phyloP scores from a whole-genome alignment of 2,329 filamentous ascomycete genomes.

The Fusarium drepaniforme region DNA sequence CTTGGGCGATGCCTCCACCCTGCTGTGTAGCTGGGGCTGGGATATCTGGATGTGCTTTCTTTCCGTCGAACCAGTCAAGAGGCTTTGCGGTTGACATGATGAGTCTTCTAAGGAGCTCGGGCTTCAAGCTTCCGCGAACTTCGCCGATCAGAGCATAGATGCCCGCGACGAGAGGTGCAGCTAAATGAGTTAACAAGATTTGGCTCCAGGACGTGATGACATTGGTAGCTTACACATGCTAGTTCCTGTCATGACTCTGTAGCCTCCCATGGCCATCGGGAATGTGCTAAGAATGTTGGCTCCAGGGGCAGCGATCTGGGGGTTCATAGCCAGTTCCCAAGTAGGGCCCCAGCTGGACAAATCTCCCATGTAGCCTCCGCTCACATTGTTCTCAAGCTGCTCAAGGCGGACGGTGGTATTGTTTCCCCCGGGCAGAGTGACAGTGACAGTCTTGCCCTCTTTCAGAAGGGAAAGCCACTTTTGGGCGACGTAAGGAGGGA shows the following conservation, averaged over 20 bases:
- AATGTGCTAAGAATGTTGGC: slow-evolving; percentile 1
- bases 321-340: background rate
- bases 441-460: background rate
- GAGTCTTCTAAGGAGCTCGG: background rate
- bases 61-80: background rate
- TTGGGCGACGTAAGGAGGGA: background rate
- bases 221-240: background rate
- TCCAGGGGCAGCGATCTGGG: slow-evolving; percentile 1
- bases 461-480: background rate
- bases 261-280: background rate
- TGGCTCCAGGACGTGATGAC: no score
- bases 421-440: background rate
- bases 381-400: background rate
- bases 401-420: background rate
- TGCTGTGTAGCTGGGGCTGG: background rate
- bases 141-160: background rate
- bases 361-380: background rate
- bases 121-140: background rate
- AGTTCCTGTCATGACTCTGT: background rate
- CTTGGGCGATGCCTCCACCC: background rate
- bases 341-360: slow-evolving; percentile 6
- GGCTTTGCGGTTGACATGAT: background rate
- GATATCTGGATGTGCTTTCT: background rate
- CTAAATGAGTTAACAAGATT: background rate
- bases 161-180: background rate